These are phyloP conservation scores for Amaranthus palmeri DNA, from an alignment of 148 eudicot species.

Conservation along the genomic window DNA sequence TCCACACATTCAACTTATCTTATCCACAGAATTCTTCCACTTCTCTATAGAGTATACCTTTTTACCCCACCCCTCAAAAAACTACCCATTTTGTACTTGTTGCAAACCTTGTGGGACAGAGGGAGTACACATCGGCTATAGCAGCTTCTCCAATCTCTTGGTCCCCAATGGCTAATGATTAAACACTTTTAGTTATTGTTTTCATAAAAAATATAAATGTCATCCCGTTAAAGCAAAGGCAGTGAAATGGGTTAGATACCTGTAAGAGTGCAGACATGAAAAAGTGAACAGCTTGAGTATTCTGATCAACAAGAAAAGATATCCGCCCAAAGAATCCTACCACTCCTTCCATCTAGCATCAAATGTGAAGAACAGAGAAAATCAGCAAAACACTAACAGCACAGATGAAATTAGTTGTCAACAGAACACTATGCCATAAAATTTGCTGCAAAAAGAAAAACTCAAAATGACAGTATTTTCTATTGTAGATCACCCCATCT, in stretches of 20 bases:
- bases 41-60: too few relatives aligned
- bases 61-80: too few relatives aligned
- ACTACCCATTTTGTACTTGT: too few relatives aligned
- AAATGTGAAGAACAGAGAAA: slow-evolving; percentile 8
- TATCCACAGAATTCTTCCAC: too few relatives aligned
- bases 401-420: neutral
- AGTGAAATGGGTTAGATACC: slow-evolving; percentile 37
- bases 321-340: slow-evolving; percentile 85
- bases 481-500: neutral
- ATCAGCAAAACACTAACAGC: neutral
- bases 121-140: neutral
- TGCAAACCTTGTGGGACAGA: too few relatives aligned
- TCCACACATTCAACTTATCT: too few relatives aligned
- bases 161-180: neutral
- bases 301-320: slow-evolving; percentile 85
- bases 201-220: neutral
- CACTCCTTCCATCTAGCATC: slow-evolving; percentile 82
- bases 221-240: neutral
- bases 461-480: neutral
- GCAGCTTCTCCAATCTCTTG: neutral
- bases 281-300: slow-evolving; percentile 89
- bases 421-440: too few relatives aligned
- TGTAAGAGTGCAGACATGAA: slow-evolving; percentile 89
- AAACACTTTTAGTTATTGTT: neutral
- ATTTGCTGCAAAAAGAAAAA: neutral